Evolutionary conservation across 2,329 filamentous ascomycete species (phyloP).

Genomic region (Xylaria sp.): DNA sequence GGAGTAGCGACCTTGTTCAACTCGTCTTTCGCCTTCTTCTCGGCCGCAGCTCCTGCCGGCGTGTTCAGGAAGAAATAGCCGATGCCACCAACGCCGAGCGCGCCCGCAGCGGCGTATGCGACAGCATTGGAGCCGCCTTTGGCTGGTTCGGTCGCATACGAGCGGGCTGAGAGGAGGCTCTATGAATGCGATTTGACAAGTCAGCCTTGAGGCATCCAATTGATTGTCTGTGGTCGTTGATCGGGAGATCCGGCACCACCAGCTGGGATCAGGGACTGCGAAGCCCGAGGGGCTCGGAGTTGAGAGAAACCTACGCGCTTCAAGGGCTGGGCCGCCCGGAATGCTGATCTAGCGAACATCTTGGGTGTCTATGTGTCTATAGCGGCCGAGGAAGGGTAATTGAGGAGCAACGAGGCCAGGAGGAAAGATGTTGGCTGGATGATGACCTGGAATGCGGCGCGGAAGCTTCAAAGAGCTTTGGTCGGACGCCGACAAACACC

Average conservation of each 20-base stretch:
- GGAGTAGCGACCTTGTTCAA: slow-evolving; percentile 49
- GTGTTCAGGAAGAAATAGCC: slow-evolving; percentile 67
- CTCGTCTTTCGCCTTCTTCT: slow-evolving; percentile 62
- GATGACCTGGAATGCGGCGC: neutral
- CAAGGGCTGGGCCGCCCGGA: slow-evolving; percentile 65
- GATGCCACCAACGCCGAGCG: slow-evolving; percentile 66
- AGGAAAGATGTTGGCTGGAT: slow-evolving; percentile 4
- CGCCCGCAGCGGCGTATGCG: slow-evolving; percentile 71
- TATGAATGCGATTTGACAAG: slow-evolving; percentile 26
- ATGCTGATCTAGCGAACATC: slow-evolving; percentile 69
- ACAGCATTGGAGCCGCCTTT: slow-evolving; percentile 69
- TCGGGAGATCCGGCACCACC: slow-evolving; percentile 24
- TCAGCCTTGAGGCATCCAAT: slow-evolving; percentile 34
- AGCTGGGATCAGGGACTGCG: neutral
- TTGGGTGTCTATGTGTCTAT: slow-evolving; percentile 42
- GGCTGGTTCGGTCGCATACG: slow-evolving; percentile 74
- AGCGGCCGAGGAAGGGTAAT: neutral
- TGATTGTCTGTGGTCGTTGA: neutral
- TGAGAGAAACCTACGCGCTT: slow-evolving; percentile 60
- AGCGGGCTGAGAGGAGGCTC: slow-evolving; percentile 45
- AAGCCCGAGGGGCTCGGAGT: slow-evolving; percentile 21
- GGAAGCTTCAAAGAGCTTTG: slow-evolving; percentile 21
- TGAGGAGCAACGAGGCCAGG: neutral
- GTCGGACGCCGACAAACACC: slow-evolving; percentile 23
- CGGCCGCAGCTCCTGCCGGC: slow-evolving; percentile 66